Conservation (phyloP, 371 early-diverging fungal genomes). For the Mortierella polycephala region DNA sequence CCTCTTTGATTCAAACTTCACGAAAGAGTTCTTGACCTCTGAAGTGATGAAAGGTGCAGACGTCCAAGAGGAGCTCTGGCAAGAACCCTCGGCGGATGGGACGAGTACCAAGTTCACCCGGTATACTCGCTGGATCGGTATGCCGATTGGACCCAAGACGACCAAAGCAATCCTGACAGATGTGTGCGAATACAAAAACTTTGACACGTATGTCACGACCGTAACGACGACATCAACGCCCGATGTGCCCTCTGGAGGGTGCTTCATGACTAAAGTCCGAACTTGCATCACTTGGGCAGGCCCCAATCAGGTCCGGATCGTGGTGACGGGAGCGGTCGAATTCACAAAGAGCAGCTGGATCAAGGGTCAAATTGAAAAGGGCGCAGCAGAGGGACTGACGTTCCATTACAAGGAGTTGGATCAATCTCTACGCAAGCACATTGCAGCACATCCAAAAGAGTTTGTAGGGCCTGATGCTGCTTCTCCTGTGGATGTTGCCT, state of each 20-base stretch:
- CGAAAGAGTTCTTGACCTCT: conserved; percentile 25
- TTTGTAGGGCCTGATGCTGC: conserved; percentile 11
- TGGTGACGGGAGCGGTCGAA: conserved; percentile 76
- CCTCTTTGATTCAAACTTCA: conserved; percentile 55
- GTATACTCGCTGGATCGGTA: conserved; percentile 44
- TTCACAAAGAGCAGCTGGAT: conserved; percentile 81
- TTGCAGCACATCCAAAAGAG: conserved; percentile 53
- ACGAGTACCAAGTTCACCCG: conserved; percentile 23
- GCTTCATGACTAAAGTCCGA: conserved; percentile 79
- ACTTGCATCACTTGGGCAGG: conserved; percentile 88
- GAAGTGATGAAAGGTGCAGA: conserved; percentile 48
- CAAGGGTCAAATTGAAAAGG: conserved; percentile 81
- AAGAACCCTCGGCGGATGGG: conserved; percentile 18
- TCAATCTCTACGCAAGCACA: conserved; percentile 65
- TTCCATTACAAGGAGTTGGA: conserved; percentile 67
- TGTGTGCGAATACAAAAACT: conserved; percentile 67
- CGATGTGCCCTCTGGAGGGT: conserved; percentile 85
- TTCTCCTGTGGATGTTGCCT: background rate
- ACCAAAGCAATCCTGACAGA: conserved; percentile 75
- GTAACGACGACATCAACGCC: conserved; percentile 81
- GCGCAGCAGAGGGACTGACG: conserved; percentile 72
- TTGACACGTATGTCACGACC: conserved; percentile 66
- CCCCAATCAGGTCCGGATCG: conserved; percentile 67
- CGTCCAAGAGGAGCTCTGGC: conserved; percentile 46
- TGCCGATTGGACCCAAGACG: conserved; percentile 75